Evolutionary conservation across 148 eudicot species (phyloP), one percentile per base, ranked within the genome.

Genomic region (Rhododendron williamsianum): DNA sequence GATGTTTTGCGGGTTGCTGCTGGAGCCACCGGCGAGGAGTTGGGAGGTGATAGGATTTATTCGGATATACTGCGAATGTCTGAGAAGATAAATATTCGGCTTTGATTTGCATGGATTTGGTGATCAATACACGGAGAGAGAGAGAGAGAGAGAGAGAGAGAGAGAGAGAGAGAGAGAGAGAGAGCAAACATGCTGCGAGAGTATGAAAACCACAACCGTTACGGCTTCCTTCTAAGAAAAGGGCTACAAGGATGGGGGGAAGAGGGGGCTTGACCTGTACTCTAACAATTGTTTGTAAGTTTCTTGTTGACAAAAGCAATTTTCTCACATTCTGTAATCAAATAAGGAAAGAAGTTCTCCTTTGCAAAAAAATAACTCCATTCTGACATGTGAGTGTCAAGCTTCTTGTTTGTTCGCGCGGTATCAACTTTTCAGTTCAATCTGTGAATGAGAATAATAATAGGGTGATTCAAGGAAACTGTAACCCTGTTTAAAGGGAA

Each of bases 1-100:
- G 93, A 91, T 86, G 89, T 91, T 36, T 52, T 91, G 81, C 78
- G 91, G 16, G 90, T 91, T 51, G 90, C 89, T 35, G 86, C 88
- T 11, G 93, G 91, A 2, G 92, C 91, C 81, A 73, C 84, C 8
- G 92, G 91, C 4, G 65, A 45, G n/a, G 91, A 87, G 81, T 19
- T 91, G 9, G 91, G 91, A 25, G 90, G 92, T 9, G 91, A 89
- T 54, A 69, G 84, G 69, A 81, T 91, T 78, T 83, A 89, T 81
- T 91, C 91, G 2, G 91, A 89, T 83, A 89, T 91, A 58, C 9
- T 87, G 56, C 81, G 54, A 81, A 91, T 91, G 87, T 89, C 89
- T 0, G 82, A 91, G 69, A 86, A 86, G 69, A 86, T 91, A 76
- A 88, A 89, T 49, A 83, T 91, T 46, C 85, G 60, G 54, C 83